phyloP scores from a whole-genome alignment of 768 basidiomycete species.

The Phanerochaete sordida region DNA sequence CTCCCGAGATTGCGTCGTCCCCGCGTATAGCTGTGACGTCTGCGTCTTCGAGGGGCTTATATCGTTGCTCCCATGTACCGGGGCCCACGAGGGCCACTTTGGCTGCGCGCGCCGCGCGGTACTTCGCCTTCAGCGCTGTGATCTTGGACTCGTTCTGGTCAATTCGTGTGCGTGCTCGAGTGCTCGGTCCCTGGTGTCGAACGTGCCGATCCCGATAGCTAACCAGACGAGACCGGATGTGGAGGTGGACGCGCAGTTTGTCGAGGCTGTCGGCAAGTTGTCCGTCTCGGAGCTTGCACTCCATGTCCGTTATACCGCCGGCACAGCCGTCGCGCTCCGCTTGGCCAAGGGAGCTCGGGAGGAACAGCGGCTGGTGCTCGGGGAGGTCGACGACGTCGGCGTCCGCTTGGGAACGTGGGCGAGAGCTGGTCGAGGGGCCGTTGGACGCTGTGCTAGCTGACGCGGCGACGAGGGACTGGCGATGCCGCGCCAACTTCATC shows the following conservation, averaged over 20 bases:
- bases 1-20: background rate
- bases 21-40: background rate
- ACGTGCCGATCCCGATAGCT: constrained; percentile 9
- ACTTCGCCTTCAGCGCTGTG: background rate
- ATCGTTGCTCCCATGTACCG: background rate
- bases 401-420: too few species aligned
- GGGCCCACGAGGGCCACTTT: background rate
- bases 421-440: too few species aligned
- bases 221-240: constrained; percentile 12
- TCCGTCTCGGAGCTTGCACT: constrained; percentile 13
- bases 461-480: too few species aligned
- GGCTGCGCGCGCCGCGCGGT: constrained; percentile 4
- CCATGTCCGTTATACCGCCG: background rate
- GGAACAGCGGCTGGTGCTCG: constrained; percentile 2
- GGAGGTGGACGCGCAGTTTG: constrained; percentile 14
- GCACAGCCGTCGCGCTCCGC: too few species aligned
- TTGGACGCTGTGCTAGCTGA: too few species aligned
- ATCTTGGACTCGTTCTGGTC: constrained; percentile 1
- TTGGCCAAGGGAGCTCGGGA: background rate
- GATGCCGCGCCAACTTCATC: background rate
- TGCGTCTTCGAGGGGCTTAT: background rate
- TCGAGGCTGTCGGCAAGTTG: constrained; percentile 14
- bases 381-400: too few species aligned
- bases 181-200: constrained; percentile 11
- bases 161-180: constrained; percentile 2